Evolutionary conservation across 768 basidiomycete genomes (phyloP).

Genomic region (Lactarius hatsudake): DNA sequence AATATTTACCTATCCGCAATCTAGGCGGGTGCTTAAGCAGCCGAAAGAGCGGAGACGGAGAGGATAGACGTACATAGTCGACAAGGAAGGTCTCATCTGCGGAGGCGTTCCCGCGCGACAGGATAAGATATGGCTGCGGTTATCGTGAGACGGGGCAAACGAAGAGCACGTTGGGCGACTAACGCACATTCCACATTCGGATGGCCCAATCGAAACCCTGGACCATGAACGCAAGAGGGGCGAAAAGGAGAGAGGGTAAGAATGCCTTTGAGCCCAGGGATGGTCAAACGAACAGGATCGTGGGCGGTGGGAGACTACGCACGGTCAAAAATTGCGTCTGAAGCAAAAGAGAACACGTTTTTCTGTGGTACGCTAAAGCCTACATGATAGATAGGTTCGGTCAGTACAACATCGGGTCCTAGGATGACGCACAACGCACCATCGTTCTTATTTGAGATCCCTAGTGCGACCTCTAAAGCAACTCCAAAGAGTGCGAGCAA

Average conservation of each 20-base stretch:
- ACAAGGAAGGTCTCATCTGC: conserved; percentile 62
- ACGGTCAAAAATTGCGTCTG: conserved; percentile 46
- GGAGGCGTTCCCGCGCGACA: conserved; percentile 50
- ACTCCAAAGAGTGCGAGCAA: conserved; percentile 9
- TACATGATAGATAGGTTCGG: conserved; percentile 27
- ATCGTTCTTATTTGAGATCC: conserved; percentile 7
- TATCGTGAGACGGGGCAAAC: conserved; percentile 13
- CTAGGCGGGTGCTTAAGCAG: conserved; percentile 2
- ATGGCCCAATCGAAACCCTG: conserved; percentile 52
- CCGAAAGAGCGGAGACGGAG: too few relatives aligned
- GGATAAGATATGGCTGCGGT: conserved; percentile 56
- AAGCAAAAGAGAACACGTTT: conserved; percentile 50
- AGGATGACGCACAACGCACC: conserved; percentile 10
- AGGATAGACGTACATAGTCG: conserved; percentile 52
- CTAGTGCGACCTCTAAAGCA: conserved; percentile 15
- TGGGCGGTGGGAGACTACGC: conserved; percentile 31
- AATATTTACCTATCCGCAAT: conserved; percentile 15
- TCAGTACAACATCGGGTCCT: not conserved
- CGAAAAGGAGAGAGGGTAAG: conserved; percentile 51
- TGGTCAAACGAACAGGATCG: not conserved
- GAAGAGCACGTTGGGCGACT: not conserved
- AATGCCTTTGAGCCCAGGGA: conserved; percentile 45
- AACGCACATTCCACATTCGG: conserved; percentile 54
- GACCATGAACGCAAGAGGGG: conserved; percentile 52
- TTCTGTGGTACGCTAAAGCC: conserved; percentile 52